Conservation (phyloP, 208 protist species). For the Leishmania mexicana region DNA sequence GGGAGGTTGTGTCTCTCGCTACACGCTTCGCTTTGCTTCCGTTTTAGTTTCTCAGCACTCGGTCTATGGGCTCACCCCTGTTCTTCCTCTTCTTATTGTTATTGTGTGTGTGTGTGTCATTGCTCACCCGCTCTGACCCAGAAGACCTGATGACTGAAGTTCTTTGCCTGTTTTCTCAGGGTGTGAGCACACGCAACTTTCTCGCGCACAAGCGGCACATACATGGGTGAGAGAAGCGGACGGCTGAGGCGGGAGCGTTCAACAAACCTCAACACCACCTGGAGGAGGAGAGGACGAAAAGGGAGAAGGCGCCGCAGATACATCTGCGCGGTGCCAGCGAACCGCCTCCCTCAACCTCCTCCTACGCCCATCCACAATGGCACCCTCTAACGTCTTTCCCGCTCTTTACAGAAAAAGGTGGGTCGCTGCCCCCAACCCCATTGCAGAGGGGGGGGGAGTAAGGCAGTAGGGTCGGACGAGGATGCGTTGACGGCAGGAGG, state of each 20-base stretch:
- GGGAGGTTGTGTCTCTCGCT: too few relatives aligned
- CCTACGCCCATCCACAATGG: neutral
- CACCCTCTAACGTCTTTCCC: neutral
- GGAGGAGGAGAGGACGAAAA: neutral
- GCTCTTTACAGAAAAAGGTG: neutral
- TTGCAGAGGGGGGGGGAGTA: neutral
- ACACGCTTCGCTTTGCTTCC: too few relatives aligned
- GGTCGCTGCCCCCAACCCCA: neutral
- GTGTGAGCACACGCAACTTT: neutral
- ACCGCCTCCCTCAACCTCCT: too few relatives aligned
- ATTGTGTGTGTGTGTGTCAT: too few relatives aligned
- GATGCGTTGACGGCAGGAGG: neutral
- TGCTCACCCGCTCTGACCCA: neutral
- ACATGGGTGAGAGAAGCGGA: neutral
- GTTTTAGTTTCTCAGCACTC: too few relatives aligned
- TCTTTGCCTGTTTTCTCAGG: neutral
- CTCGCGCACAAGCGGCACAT: neutral
- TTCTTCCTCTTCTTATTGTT: too few relatives aligned
- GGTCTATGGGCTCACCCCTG: too few relatives aligned
- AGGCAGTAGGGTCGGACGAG: neutral
- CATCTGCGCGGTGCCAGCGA: neutral
- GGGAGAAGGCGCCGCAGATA: neutral
- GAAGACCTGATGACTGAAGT: neutral
- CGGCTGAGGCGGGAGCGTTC: neutral
- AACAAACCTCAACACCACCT: neutral